Conservation (phyloP, 768 basidiomycete genomes). For the Pholiota microspora region DNA sequence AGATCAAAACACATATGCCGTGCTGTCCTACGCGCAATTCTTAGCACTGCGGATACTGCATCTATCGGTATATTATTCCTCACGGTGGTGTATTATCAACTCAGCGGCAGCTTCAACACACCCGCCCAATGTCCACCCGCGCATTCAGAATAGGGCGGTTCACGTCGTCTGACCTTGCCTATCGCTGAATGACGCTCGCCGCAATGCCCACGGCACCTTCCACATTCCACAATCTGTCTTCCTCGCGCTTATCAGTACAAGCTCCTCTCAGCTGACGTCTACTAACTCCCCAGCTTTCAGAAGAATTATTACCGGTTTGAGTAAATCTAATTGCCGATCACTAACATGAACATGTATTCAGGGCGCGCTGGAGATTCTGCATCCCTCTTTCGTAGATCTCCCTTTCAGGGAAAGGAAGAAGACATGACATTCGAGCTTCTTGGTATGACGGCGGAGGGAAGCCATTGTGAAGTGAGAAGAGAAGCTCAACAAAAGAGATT, state of each 20-base stretch:
- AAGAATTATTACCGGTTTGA: background rate
- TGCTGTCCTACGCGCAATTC: background rate
- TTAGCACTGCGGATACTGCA: background rate
- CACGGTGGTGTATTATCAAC: background rate
- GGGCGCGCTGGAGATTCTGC: background rate
- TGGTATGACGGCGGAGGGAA: background rate
- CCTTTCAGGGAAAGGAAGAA: background rate
- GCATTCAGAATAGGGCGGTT: too few species aligned
- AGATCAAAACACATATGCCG: background rate
- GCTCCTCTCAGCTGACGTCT: background rate
- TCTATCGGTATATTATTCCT: background rate
- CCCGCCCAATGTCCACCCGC: background rate
- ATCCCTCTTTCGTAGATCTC: background rate
- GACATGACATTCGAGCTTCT: background rate
- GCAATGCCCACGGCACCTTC: background rate
- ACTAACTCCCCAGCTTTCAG: background rate
- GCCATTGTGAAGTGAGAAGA: background rate
- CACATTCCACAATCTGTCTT: too few species aligned
- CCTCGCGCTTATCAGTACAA: too few species aligned
- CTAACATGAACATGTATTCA: background rate
- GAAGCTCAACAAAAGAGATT: background rate
- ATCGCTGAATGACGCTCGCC: background rate
- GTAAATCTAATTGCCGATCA: too few species aligned
- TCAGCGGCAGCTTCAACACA: too few species aligned
- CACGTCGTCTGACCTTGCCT: background rate